Conservation (phyloP, 177 flowering plant genomes). For the Telopea speciosissima region DNA sequence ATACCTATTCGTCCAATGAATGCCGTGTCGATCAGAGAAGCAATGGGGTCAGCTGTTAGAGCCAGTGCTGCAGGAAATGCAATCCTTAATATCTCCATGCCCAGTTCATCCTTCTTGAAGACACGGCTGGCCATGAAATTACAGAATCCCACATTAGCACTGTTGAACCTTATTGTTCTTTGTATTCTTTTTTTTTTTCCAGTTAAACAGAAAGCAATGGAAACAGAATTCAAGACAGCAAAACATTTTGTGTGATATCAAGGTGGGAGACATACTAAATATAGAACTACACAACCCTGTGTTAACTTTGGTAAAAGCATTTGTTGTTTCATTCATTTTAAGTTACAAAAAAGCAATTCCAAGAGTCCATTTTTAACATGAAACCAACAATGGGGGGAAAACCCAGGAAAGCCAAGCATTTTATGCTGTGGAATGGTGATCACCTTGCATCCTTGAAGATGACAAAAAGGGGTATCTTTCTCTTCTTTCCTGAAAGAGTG, state of each 20-base stretch:
- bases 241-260: too few relatives aligned
- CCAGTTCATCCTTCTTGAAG: conserved; percentile 68
- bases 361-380: background rate
- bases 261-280: too few relatives aligned
- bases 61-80: conserved; percentile 92
- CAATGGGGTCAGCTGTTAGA: conserved; percentile 76
- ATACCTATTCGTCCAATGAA: conserved; percentile 73
- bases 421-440: background rate
- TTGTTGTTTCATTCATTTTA: too few relatives aligned
- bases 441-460: conserved; percentile 46
- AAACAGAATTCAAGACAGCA: too few relatives aligned
- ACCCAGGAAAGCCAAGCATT: background rate
- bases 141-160: conserved; percentile 1
- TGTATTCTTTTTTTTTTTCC: too few relatives aligned
- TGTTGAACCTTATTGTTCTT: too few relatives aligned
- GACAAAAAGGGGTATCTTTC: conserved; percentile 22
- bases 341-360: background rate
- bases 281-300: too few relatives aligned
- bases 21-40: conserved; percentile 83
- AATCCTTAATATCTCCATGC: conserved; percentile 55
- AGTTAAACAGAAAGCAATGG: too few relatives aligned
- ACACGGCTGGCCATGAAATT: conserved; percentile 37
- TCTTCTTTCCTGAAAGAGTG: conserved; percentile 7
- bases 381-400: too few relatives aligned
- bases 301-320: too few relatives aligned